Evolutionary conservation across 1,284 basidiomycete genomes (phyloP).

Genomic region (Ganoderma multipileum): DNA sequence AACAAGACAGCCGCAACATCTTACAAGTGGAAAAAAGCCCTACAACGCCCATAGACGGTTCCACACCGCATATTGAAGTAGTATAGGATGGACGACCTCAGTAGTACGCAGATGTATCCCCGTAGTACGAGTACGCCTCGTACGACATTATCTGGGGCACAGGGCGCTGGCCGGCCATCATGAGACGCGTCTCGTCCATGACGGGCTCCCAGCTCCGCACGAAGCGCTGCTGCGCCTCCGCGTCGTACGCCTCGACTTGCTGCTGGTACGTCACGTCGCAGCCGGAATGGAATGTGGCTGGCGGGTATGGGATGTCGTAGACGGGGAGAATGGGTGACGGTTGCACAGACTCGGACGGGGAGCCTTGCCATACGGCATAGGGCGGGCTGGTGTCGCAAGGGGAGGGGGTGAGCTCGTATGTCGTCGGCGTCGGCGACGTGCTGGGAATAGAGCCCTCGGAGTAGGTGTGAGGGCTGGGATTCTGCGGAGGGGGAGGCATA

Average conservation of each 20-base stretch:
- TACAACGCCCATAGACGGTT: no score
- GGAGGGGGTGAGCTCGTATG: not conserved
- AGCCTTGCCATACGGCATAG: not conserved
- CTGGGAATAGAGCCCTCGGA: not conserved
- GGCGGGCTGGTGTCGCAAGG: not conserved
- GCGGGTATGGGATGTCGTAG: not conserved
- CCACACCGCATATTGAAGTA: not conserved
- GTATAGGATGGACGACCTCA: not conserved
- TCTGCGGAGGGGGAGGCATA: not conserved
- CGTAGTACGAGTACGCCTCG: not conserved
- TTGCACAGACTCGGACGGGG: not conserved
- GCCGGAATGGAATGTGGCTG: not conserved
- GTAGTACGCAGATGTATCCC: not conserved
- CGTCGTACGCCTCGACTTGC: not conserved
- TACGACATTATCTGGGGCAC: not conserved
- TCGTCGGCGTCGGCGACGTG: not conserved
- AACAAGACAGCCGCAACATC: no score
- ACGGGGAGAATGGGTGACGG: not conserved
- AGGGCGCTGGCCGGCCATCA: constrained; percentile 13
- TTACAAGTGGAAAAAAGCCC: no score
- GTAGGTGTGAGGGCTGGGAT: not conserved
- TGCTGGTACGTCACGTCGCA: not conserved
- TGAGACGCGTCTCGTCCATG: constrained; percentile 17
- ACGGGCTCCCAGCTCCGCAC: constrained; percentile 21
- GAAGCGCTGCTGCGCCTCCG: constrained; percentile 9